phyloP scores from a whole-genome alignment of 1,139 yeast species.

The Kurtzmaniella quercitrusa region DNA sequence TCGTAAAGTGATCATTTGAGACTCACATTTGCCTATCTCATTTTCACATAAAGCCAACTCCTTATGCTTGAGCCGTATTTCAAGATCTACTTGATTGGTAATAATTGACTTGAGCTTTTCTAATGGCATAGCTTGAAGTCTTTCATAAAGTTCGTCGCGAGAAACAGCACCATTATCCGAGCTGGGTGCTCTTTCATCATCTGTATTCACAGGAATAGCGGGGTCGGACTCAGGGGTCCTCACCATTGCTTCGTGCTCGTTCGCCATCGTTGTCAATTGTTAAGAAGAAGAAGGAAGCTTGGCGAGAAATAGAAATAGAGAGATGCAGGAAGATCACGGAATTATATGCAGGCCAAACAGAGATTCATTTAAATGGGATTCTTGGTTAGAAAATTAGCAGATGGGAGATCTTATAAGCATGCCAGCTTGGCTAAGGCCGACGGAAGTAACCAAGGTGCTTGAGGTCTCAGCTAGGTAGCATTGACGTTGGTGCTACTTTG shows the following conservation, averaged over 20 bases:
- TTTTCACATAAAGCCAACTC: constrained; percentile 57
- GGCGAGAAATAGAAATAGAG: background rate
- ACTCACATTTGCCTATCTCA: constrained; percentile 63
- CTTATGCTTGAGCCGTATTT: constrained; percentile 65
- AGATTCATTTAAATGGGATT: too few relatives aligned
- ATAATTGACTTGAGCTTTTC: constrained; percentile 36
- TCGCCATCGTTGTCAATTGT: background rate
- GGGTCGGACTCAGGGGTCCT: background rate
- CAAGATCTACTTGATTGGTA: constrained; percentile 59
- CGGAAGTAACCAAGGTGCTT: too few relatives aligned
- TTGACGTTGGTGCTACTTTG: too few relatives aligned
- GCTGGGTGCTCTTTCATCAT: background rate
- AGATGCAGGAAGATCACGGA: too few relatives aligned
- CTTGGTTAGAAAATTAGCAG: too few relatives aligned
- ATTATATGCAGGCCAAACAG: too few relatives aligned
- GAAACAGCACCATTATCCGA: constrained; percentile 3
- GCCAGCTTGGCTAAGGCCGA: too few relatives aligned
- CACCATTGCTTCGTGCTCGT: background rate
- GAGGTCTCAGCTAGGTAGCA: too few relatives aligned
- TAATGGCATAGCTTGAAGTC: constrained; percentile 32
- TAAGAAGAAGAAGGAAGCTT: background rate
- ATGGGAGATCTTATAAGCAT: too few relatives aligned
- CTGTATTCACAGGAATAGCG: background rate
- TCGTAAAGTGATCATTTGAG: constrained; percentile 52
- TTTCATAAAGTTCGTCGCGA: constrained; percentile 17